Percentiles rank a stretch among this genome's conserved stretches.
Evolutionary conservation across 1,139 yeast species (phyloP).

Genomic region (Yamadazyma sp.): DNA sequence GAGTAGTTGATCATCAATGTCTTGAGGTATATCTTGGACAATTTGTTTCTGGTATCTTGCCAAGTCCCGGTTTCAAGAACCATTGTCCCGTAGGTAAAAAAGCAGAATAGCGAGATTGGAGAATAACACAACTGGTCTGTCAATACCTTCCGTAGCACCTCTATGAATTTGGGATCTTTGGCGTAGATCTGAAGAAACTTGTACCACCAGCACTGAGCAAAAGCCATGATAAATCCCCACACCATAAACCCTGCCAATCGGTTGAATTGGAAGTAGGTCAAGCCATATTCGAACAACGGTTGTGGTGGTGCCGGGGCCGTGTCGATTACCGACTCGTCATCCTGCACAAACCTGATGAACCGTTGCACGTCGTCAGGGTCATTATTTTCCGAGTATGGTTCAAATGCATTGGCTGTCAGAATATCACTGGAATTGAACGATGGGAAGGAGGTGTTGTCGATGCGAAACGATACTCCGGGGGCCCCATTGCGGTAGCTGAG

Average conservation of each 20-base stretch:
- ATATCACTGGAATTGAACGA: constrained; percentile 17
- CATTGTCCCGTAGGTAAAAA: constrained; percentile 81
- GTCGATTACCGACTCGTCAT: constrained; percentile 13
- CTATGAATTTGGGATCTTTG: constrained; percentile 78
- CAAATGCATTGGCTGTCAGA: neutral
- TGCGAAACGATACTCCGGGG: constrained; percentile 23
- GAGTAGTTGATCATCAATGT: constrained; percentile 78
- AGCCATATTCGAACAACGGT: constrained; percentile 9
- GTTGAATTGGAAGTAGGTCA: constrained; percentile 58
- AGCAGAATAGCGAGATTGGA: constrained; percentile 77
- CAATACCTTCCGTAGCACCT: constrained; percentile 80
- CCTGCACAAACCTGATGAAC: constrained; percentile 39
- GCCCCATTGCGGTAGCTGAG: constrained; percentile 31
- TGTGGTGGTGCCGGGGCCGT: neutral
- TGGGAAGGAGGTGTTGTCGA: constrained; percentile 16
- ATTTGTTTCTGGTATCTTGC: constrained; percentile 61
- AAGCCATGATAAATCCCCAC: constrained; percentile 86
- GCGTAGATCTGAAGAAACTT: constrained; percentile 77
- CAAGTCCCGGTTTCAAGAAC: constrained; percentile 75
- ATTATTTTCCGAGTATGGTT: constrained; percentile 6
- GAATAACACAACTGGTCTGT: constrained; percentile 90
- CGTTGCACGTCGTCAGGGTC: constrained; percentile 21
- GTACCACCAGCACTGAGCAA: constrained; percentile 89
- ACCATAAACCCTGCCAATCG: constrained; percentile 78
- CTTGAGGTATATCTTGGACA: constrained; percentile 64